Percentiles rank a stretch among this genome's conserved stretches.
phyloP scores from a whole-genome alignment of 2,329 filamentous ascomycete genomes.

The Xylaria sp. region DNA sequence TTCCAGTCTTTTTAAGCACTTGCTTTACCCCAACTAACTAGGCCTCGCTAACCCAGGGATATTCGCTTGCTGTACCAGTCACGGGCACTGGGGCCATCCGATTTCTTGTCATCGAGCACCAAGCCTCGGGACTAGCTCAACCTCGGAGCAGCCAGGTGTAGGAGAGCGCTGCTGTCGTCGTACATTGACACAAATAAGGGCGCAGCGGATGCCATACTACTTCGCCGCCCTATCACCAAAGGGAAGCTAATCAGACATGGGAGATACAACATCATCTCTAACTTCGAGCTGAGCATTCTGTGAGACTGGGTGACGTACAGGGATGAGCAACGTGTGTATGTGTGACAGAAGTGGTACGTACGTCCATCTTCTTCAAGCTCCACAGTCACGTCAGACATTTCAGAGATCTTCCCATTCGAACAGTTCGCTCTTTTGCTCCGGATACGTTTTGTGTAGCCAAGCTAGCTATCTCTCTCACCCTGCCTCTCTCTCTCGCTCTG shows the following conservation, averaged over 20 bases:
- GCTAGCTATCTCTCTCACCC: neutral
- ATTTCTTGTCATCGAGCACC: neutral
- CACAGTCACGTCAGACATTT: constrained; percentile 15
- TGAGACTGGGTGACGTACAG: constrained; percentile 7
- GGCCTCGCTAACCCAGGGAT: neutral
- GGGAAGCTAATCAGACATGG: neutral
- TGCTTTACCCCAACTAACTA: neutral
- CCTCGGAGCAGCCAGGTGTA: constrained; percentile 7
- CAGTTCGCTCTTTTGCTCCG: neutral
- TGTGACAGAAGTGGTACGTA: constrained; percentile 3
- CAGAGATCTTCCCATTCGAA: neutral
- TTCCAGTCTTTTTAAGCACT: neutral
- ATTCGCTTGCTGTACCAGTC: constrained; percentile 3
- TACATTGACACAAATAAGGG: neutral
- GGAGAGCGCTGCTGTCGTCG: neutral
- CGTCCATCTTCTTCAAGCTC: constrained; percentile 12
- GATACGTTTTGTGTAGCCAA: neutral
- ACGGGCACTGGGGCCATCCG: too few relatives aligned
- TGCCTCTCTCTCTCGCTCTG: neutral
- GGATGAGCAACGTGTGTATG: constrained; percentile 1
- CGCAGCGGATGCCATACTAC: neutral
- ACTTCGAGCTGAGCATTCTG: constrained; percentile 12
- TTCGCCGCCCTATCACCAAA: constrained; percentile 9
- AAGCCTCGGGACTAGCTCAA: neutral
- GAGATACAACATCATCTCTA: neutral